Percentiles rank a stretch among this genome's conserved stretches.
Evolutionary conservation across 2,329 filamentous ascomycete species (phyloP).

Genomic region (Pseudogymnoascus sp.): DNA sequence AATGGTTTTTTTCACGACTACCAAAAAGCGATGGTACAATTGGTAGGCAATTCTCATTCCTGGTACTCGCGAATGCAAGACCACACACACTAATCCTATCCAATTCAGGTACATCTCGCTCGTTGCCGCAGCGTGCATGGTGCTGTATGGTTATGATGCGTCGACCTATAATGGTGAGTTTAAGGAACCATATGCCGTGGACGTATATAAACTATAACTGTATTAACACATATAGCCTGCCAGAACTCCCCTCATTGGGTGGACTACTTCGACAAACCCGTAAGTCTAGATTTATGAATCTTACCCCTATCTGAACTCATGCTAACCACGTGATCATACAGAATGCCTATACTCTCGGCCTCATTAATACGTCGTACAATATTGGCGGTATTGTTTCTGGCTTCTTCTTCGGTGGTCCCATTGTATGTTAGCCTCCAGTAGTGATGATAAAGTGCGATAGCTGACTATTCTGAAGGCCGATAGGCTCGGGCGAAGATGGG

Average conservation of each 20-base stretch:
- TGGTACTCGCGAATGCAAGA: neutral
- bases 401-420: slow-evolving; percentile 59
- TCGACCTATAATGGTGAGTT: slow-evolving; percentile 59
- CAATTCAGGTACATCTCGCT: slow-evolving; percentile 55
- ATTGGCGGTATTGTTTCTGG: slow-evolving; percentile 62
- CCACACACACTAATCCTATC: neutral
- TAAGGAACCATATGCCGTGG: neutral
- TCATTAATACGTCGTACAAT: slow-evolving; percentile 61
- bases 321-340: slow-evolving; percentile 22
- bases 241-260: slow-evolving; percentile 61
- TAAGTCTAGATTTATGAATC: neutral
- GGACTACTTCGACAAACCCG: slow-evolving; percentile 46
- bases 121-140: slow-evolving; percentile 65
- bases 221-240: slow-evolving; percentile 24
- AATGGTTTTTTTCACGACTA: neutral
- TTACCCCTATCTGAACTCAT: neutral
- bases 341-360: slow-evolving; percentile 37
- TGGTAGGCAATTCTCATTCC: neutral
- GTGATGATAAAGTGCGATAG: neutral
- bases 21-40: neutral
- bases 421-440: slow-evolving; percentile 30
- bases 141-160: slow-evolving; percentile 66
- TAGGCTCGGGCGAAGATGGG: slow-evolving; percentile 51
- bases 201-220: neutral
- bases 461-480: slow-evolving; percentile 35